Percentiles rank a stretch among this genome's conserved stretches.
These are phyloP conservation scores for Umbelopsis sp. DNA, from an alignment of 371 early-diverging fungal species.

Conservation along the genomic window DNA sequence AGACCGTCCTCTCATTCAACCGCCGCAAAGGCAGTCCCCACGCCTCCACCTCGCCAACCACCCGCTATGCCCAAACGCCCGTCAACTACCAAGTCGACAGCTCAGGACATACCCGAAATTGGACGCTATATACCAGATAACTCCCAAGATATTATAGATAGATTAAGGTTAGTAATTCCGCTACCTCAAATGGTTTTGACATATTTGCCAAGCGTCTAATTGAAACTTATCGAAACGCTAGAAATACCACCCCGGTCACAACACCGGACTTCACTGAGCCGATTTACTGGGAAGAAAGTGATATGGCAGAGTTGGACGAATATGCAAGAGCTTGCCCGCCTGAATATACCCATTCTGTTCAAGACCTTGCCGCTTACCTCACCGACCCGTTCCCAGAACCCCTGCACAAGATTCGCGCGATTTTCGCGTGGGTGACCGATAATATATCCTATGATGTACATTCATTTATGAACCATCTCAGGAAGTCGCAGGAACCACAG, in stretches of 20 bases:
- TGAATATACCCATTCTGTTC: constrained; percentile 29
- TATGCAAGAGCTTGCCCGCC: constrained; percentile 41
- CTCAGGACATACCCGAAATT: background rate
- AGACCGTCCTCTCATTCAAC: background rate
- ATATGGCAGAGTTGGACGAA: constrained; percentile 26
- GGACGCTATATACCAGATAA: constrained; percentile 4
- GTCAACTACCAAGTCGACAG: background rate
- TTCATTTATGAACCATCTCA: constrained; percentile 26
- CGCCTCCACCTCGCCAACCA: constrained; percentile 11
- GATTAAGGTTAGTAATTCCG: background rate
- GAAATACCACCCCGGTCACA: background rate
- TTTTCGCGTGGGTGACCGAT: constrained; percentile 47
- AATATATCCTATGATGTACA: constrained; percentile 48
- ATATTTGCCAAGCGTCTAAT: background rate
- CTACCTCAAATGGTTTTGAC: background rate
- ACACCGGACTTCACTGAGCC: background rate
- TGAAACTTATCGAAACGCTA: background rate
- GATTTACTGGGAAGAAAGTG: constrained; percentile 4
- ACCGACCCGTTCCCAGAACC: constrained; percentile 38
- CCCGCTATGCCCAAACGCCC: constrained; percentile 5
- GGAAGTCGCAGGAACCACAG: constrained; percentile 31
- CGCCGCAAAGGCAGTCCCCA: constrained; percentile 14
- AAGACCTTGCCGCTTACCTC: constrained; percentile 35
- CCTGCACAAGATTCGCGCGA: constrained; percentile 43
- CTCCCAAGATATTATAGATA: constrained; percentile 4